phyloP scores from a whole-genome alignment of 768 basidiomycete species.

The Lentinus brumalis region DNA sequence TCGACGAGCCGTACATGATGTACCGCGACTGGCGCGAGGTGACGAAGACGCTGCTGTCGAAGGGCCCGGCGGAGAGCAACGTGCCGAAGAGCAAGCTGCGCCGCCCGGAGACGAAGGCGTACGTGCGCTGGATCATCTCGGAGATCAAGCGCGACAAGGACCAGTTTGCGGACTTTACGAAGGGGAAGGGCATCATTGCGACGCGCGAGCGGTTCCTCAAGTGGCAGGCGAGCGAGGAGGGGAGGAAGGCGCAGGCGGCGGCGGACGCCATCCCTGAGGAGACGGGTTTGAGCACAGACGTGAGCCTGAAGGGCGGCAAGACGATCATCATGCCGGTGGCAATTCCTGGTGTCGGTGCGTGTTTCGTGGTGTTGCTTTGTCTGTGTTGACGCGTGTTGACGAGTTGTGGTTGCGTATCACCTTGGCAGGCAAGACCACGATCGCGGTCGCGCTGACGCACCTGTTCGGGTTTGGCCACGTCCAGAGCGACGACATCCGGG shows the following conservation, averaged over 20 bases:
- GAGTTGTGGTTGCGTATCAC: neutral
- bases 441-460: constrained; percentile 74
- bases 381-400: neutral
- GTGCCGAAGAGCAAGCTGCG: constrained; percentile 70
- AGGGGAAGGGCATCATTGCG: constrained; percentile 83
- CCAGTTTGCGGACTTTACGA: constrained; percentile 63
- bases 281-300: constrained; percentile 23
- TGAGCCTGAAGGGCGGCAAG: constrained; percentile 52
- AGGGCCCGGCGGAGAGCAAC: constrained; percentile 35
- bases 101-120: constrained; percentile 75
- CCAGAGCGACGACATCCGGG: constrained; percentile 87
- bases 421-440: constrained; percentile 79
- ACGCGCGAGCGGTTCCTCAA: constrained; percentile 77
- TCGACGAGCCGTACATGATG: constrained; percentile 98
- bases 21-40: constrained; percentile 97
- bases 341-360: constrained; percentile 89
- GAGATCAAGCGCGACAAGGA: constrained; percentile 66
- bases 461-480: constrained; percentile 90
- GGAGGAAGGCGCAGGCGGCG: constrained; percentile 31
- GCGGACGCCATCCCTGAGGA: constrained; percentile 34
- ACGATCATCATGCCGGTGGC: constrained; percentile 88
- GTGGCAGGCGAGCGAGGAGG: constrained; percentile 60
- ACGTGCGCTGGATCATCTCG: constrained; percentile 79
- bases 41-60: constrained; percentile 71
- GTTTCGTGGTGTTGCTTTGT: neutral